Base-by-base conservation (phyloP, 2,329 filamentous ascomycete genomes). In the Xylariaceae sp. region DNA sequence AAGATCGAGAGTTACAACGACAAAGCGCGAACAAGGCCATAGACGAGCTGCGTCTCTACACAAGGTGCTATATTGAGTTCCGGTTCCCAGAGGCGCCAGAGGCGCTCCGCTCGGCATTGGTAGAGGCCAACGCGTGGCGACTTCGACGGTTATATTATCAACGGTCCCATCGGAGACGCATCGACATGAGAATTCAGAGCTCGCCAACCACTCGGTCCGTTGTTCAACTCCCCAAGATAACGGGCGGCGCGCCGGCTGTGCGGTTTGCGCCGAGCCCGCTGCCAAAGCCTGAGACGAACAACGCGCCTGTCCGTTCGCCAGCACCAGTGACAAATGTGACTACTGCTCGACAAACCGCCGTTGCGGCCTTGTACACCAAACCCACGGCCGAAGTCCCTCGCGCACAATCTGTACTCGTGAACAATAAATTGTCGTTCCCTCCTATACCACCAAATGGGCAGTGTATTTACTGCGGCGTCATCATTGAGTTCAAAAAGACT, bases 111-210 rank as follows among this genome's bases (percentile, higher is more conserved):
- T 17, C 5, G 12, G 29, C 48, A 17, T 31, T 53, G 21, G 43
- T 44, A 3, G 55, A 58, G n/a, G 55, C 55, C 16, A 58, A 58
- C 40, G 55, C 55, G 48, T 17, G 19, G 21, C 55, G 55, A 43
- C 55, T 58, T 49, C 55, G 34, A 58, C 55, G 55, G 17, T 17
- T 58, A 17, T 53, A 48, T 44, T 58, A 58, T 19, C 49, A 53
- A 28, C 11, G 36, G 6, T 53, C 55, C 6, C 55, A 58, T 31
- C 55, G 49, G 19, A 51, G 46, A 6, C 53, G 53, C 31, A 47
- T 52, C 14, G 31, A 3, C 0, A 1, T 52, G n/a, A 52, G 53
- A 26, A 16, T 26, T 9, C 53, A 26, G 28, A 16, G 4, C 6
- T 31, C 39, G 23, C 19, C 29, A n/a, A 16, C 37, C 2, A 6